Evolutionary conservation across 2,329 filamentous ascomycete species (phyloP), one percentile per base, ranked within the genome.

Genomic region (Aspergillus persii): DNA sequence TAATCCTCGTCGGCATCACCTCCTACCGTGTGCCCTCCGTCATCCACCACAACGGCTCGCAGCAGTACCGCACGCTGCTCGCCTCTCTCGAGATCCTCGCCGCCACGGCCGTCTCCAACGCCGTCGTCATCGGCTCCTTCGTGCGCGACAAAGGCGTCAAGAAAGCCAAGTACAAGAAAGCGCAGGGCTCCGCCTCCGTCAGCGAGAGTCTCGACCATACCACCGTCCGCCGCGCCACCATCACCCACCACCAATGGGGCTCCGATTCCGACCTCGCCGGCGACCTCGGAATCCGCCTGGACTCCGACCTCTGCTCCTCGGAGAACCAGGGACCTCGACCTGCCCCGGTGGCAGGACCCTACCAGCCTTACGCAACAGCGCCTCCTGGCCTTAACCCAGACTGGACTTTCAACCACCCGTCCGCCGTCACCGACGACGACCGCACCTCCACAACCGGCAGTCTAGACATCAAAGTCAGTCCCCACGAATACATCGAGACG

Each of bases 61-160:
- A 98, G 73, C 92, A 95, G 69, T 92, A 90, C 66, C 90, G 95
- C 49, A 96, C 94, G 0, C 85, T 98, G 1, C 83, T 96, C 64
- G 95, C 95, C 4, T 96, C 93, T 0, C 83, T 96, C 18, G 95
- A 99, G 71, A 89, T 98, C 7, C 82, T 98, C 1, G 93, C 94
- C 53, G 93, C 95, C 4, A 91, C 93, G 0, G 86, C 87, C 0
- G 89, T 96, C 0, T 91, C 94, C 11, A 99, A 98, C 72, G 88
- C 89, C 3, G 83, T 99, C 23, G 90, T 97, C 1, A 84, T 99
- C 2, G 94, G 94, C 11, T 96, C 93, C 0, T 98, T 98, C 70
- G 87, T 98, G 30, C 86, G 94, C 12, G 94, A 98, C 72, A 86
- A 91, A 55, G 95, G 95, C 29, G 80, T 92, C 46, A 98, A 98